Base-by-base conservation (phyloP, 2,329 filamentous ascomycete genomes). In the Penicillium thymicola region DNA sequence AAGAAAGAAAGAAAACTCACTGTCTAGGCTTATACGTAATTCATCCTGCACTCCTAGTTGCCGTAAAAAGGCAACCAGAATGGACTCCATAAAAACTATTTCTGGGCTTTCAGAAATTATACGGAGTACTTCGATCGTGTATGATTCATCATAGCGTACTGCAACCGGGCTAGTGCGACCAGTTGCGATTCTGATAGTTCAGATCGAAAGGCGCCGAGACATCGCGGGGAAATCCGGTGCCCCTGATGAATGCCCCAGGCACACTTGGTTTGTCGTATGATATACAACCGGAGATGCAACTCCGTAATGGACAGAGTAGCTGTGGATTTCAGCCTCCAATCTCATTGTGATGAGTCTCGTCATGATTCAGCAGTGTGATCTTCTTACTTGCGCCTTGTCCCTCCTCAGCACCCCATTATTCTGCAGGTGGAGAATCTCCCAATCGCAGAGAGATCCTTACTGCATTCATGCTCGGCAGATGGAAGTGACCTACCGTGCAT, bases 401-500 rank as follows among this genome's bases (percentile, higher is more conserved):
- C 25, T 50, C 14, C 18, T 10, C 11, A 36, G 32, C 18, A n/a
- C 45, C 42, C 45, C 55, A 34, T 55, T 59, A 44, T 56, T 42
- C 37, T 55, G 47, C 52, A 52, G 43, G 57, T 53, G 59, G 59
- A 58, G 45, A 40, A 50, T 21, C 21, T 8, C 36, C 37, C 30
- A 55, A 41, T 50, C 40, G 56, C 30, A 47, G 32, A 51, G 27
- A 30, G 40, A 53, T 57, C 51, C 44, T 57, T 48, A 55, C 54
- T 58, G 60, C 53, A 61, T 63, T 59, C 53, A 47, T 53, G 55
- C 58, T 60, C 56, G 51, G 58, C 48, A 63, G 54, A 42, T 54
- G 3, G 54, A 61, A 51, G 59, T 64, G 64, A 66, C 64, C 61
- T 66, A 65, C 58, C 62, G 50, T 64, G 61, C 62, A 65, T 65